Evolutionary conservation across 805 yeast genomes (phyloP).

Genomic region (Metschnikowia henanensis): DNA sequence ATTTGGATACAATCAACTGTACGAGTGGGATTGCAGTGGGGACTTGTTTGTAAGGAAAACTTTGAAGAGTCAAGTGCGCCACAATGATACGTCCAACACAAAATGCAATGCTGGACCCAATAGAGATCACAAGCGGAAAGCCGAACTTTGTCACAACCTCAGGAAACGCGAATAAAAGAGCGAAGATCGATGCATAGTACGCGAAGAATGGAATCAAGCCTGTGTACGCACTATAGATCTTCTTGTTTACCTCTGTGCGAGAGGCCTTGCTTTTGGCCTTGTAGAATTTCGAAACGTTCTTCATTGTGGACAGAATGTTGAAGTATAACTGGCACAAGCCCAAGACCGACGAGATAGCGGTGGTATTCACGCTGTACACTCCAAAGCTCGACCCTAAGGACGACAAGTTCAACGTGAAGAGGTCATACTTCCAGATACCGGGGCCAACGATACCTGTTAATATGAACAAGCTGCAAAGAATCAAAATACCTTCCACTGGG

Average conservation of each 20-base stretch:
- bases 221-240: constrained; percentile 43
- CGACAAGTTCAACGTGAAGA: constrained; percentile 42
- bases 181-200: constrained; percentile 49
- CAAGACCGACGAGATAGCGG: constrained; percentile 45
- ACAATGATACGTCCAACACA: constrained; percentile 89
- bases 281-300: constrained; percentile 54
- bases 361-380: constrained; percentile 36
- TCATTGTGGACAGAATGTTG: constrained; percentile 68
- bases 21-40: constrained; percentile 65
- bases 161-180: constrained; percentile 52
- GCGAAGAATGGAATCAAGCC: constrained; percentile 71
- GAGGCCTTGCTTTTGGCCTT: constrained; percentile 23
- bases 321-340: constrained; percentile 57
- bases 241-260: constrained; percentile 23
- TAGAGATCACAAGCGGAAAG: constrained; percentile 61
- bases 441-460: constrained; percentile 73
- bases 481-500: constrained; percentile 90
- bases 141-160: constrained; percentile 45
- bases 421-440: constrained; percentile 54
- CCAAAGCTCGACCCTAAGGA: constrained; percentile 26
- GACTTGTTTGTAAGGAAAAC: constrained; percentile 70
- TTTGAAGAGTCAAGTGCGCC: constrained; percentile 80
- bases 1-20: constrained; percentile 41
- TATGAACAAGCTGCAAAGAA: constrained; percentile 54
- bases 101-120: constrained; percentile 78